A percentile compares a stretch with the other conserved stretches of the same genome.
These are phyloP conservation scores for Collybia sp. DNA, from an alignment of 768 basidiomycete species.

Conservation along the genomic window DNA sequence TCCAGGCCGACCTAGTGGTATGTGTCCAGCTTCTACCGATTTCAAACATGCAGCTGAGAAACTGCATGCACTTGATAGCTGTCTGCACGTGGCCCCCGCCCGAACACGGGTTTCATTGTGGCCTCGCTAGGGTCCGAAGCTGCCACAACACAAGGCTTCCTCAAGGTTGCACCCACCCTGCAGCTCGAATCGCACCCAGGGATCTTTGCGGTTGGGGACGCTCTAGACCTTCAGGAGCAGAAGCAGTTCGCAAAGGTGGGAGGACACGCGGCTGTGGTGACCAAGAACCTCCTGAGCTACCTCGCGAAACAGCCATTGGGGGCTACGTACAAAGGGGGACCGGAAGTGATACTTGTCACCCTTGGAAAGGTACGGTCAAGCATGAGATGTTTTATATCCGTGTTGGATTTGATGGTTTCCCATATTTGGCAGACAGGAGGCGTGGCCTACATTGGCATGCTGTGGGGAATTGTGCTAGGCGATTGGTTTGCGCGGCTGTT, in stretches of 20 bases:
- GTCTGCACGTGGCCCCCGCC: slow-evolving; percentile 26
- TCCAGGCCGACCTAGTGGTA: slow-evolving; percentile 52
- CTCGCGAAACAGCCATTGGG: slow-evolving; percentile 18
- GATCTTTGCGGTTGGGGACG: slow-evolving; percentile 58
- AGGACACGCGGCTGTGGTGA: slow-evolving; percentile 37
- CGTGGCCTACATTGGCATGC: slow-evolving; percentile 33
- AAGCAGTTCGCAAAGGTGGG: slow-evolving; percentile 46
- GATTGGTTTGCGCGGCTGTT: slow-evolving; percentile 30
- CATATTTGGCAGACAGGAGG: slow-evolving; percentile 24
- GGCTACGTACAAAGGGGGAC: slow-evolving; percentile 42
- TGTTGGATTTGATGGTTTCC: not conserved
- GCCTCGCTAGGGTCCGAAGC: slow-evolving; percentile 26
- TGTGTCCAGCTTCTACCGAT: slow-evolving; percentile 11
- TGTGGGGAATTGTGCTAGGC: slow-evolving; percentile 41
- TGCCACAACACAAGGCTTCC: slow-evolving; percentile 26
- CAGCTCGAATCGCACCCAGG: slow-evolving; percentile 40
- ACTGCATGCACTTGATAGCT: slow-evolving; percentile 15
- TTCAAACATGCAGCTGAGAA: not conserved
- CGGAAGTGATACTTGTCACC: slow-evolving; percentile 51
- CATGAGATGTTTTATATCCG: no score
- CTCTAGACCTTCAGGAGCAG: slow-evolving; percentile 48
- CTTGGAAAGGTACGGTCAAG: slow-evolving; percentile 41
- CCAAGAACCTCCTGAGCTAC: slow-evolving; percentile 39
- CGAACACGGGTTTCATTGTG: slow-evolving; percentile 41
- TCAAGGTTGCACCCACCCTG: slow-evolving; percentile 46